Evolutionary conservation across 2,329 filamentous ascomycete genomes (phyloP), one percentile per base, ranked within the genome.

Genomic region (Trichophyton equinum): DNA sequence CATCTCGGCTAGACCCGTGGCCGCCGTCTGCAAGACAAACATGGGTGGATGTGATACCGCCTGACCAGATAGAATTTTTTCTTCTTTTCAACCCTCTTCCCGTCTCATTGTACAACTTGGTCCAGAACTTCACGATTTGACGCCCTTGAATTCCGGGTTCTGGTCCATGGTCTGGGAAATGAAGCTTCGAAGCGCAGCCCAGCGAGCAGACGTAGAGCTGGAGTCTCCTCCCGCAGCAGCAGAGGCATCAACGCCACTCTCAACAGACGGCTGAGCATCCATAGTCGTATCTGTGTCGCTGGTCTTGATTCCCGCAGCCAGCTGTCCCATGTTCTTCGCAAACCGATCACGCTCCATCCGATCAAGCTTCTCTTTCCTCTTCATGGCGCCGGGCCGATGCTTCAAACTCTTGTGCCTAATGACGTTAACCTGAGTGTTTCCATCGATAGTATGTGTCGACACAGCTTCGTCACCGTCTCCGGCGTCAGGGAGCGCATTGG

Each of bases 81-180:
- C 33, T 38, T 13, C 33, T 38, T 30, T 30, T 30, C 7, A 30
- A 6, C 25, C 5, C 25, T 27, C 25, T 27, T 27, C 25, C 25
- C 25, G 25, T 27, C 4, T 11, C 33, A 11, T 38, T 38, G 9
- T 7, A 44, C n/a, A 20, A 20, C n/a, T 8, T 44, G 6, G 18
- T 8, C 40, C n/a, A 30, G 22, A 25, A 30, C 8, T n/a, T 30
- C 22, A 27, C 27, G 22, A 53, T 53, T 53, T 33, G 22, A 33
- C 49, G n/a, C 51, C 20, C 46, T 78, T 72, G 70, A 95, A 95
- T 2, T 87, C 88, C 13, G 87, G 84, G 67, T 92, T 92, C 73
- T 89, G 87, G 75, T 96, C 89, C 85, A 96, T 89, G 0, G 89
- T 96, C 47, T 85, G 81, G 1, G 88, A 86, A 58, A 96, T 95